A percentile compares a stretch with the other conserved stretches of the same genome.
Conservation (phyloP, 495 filamentous ascomycete genomes). For the Neurospora cerealis region DNA sequence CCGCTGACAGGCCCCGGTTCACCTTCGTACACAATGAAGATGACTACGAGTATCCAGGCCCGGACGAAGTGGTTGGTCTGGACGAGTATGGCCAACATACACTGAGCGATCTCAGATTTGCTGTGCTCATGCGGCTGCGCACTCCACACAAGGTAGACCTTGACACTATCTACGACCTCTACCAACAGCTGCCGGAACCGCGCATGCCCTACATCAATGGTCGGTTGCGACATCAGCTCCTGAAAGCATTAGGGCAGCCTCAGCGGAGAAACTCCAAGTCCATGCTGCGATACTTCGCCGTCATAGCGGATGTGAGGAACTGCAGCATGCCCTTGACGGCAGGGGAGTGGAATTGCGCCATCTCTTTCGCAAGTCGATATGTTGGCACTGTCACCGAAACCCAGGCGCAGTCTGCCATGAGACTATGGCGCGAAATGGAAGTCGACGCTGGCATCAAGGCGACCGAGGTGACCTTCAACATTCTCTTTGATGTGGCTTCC, state of each 20-base stretch:
- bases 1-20: constrained; percentile 30
- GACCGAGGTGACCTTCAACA: constrained; percentile 73
- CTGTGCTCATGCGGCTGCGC: constrained; percentile 20
- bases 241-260: constrained; percentile 57
- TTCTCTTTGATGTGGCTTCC: constrained; percentile 80
- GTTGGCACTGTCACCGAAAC: constrained; percentile 48
- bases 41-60: constrained; percentile 36
- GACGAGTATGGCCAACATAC: constrained; percentile 11
- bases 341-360: constrained; percentile 72
- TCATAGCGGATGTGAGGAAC: constrained; percentile 73
- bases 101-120: constrained; percentile 23
- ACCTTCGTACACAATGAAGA: constrained; percentile 33
- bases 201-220: constrained; percentile 55
- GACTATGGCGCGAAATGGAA: constrained; percentile 88
- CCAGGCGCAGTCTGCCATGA: constrained; percentile 62
- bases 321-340: constrained; percentile 51
- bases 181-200: constrained; percentile 41
- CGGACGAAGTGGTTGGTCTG: constrained; percentile 17
- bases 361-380: constrained; percentile 66
- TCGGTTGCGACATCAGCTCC: constrained; percentile 48
- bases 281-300: constrained; percentile 72
- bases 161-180: constrained; percentile 33
- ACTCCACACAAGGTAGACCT: constrained; percentile 22
- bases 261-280: constrained; percentile 43
- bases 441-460: constrained; percentile 49